Evolutionary conservation across 352 stramenopile genomes (phyloP).

Genomic region (Globisporangium parvum): DNA sequence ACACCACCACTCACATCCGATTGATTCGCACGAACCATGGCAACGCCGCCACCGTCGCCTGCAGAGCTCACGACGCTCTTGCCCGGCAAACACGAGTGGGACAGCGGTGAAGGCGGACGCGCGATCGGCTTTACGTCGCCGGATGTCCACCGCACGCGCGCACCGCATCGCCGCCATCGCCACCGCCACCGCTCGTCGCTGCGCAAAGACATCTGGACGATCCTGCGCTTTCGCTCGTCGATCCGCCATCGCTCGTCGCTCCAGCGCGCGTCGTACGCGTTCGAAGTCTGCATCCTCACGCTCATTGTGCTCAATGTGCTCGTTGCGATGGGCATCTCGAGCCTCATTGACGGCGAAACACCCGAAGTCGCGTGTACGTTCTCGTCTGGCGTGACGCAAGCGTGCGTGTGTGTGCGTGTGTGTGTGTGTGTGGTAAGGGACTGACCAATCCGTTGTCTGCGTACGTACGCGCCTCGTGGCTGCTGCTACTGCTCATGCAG

Average conservation of each 20-base stretch:
- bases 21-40: too few species aligned
- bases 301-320: slow-evolving; percentile 78
- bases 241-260: slow-evolving; percentile 48
- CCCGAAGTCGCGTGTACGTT: slow-evolving; percentile 9
- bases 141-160: not conserved
- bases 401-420: too few species aligned
- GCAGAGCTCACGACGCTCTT: slow-evolving; percentile 21
- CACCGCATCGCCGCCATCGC: not conserved
- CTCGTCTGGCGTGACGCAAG: not conserved
- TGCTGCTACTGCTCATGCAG: slow-evolving; percentile 17
- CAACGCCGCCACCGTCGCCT: not conserved
- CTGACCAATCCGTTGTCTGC: too few species aligned
- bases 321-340: slow-evolving; percentile 63
- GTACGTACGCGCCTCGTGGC: too few species aligned
- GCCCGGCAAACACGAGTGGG: slow-evolving; percentile 23
- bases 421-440: too few species aligned
- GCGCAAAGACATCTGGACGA: slow-evolving; percentile 61
- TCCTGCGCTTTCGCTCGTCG: slow-evolving; percentile 70
- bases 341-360: slow-evolving; percentile 15
- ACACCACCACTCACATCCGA: too few species aligned
- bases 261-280: slow-evolving; percentile 57
- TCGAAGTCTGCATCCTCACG: slow-evolving; percentile 61
- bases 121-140: slow-evolving; percentile 13
- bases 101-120: slow-evolving; percentile 16
- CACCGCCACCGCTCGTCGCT: slow-evolving; percentile 16